These are phyloP conservation scores for Didymella segeticola DNA, from an alignment of 2,329 filamentous ascomycete genomes.

Conservation along the genomic window DNA sequence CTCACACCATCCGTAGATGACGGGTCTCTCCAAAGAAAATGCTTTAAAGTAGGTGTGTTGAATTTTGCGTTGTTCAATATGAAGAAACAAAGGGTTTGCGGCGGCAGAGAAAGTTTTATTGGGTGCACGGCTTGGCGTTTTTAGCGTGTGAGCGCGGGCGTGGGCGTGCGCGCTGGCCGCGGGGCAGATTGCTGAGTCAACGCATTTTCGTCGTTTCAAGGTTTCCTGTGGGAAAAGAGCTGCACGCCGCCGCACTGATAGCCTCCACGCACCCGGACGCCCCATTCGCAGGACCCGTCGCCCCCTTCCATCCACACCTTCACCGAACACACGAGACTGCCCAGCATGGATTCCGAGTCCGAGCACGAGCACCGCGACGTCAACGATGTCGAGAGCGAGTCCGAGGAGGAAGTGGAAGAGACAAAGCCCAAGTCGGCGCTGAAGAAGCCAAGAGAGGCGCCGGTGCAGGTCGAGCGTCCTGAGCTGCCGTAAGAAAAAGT, in stretches of 20 bases:
- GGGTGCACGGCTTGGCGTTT: conserved; percentile 1
- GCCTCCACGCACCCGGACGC: conserved; percentile 3
- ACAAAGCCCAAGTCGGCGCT: conserved; percentile 75
- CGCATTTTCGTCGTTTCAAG: conserved; percentile 45
- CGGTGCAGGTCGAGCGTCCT: conserved; percentile 66
- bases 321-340: conserved; percentile 7
- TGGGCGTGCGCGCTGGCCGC: conserved; percentile 35
- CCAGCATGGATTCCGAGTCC: conserved; percentile 52
- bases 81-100: conserved; percentile 51
- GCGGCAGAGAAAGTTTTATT: conserved; percentile 36
- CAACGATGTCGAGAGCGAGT: conserved; percentile 57
- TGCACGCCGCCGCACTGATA: neutral
- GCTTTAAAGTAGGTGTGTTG: conserved; percentile 52
- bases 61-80: conserved; percentile 64
- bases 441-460: conserved; percentile 73
- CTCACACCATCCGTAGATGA: conserved; percentile 46
- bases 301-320: neutral
- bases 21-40: conserved; percentile 60
- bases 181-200: conserved; percentile 39
- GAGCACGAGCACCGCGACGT: conserved; percentile 47
- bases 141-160: neutral
- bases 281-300: conserved; percentile 9
- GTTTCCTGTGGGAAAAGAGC: conserved; percentile 37
- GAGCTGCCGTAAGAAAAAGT: conserved; percentile 63
- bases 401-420: conserved; percentile 75